Evolutionary conservation across 495 filamentous ascomycete genomes (phyloP).

Genomic region (Podospora comata): DNA sequence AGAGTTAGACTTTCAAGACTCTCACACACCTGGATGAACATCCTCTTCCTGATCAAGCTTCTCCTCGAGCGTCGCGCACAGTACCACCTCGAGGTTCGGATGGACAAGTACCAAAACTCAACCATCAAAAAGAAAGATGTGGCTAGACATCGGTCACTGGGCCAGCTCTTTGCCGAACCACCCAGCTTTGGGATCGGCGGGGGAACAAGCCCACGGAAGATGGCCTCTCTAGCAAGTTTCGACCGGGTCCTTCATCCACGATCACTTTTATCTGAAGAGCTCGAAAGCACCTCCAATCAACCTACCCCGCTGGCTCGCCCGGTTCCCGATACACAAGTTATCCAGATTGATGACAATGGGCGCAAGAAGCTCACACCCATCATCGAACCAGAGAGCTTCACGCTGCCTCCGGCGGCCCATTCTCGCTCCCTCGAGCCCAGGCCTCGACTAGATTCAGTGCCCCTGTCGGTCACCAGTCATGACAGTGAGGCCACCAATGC

Average conservation of each 20-base stretch:
- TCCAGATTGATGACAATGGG: slow-evolving; percentile 25
- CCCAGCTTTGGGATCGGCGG: slow-evolving; percentile 21
- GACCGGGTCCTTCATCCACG: slow-evolving; percentile 29
- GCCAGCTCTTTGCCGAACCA: slow-evolving; percentile 13
- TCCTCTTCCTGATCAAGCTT: slow-evolving; percentile 59
- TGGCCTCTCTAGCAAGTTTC: slow-evolving; percentile 29
- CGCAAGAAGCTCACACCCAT: slow-evolving; percentile 41
- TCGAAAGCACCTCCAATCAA: slow-evolving; percentile 72
- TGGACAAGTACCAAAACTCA: slow-evolving; percentile 29
- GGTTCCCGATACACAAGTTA: slow-evolving; percentile 41
- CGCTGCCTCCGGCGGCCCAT: slow-evolving; percentile 39
- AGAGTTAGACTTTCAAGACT: slow-evolving; percentile 57
- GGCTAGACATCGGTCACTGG: slow-evolving; percentile 12
- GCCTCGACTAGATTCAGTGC: slow-evolving; percentile 43
- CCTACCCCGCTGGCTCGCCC: slow-evolving; percentile 75
- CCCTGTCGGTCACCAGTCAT: slow-evolving; percentile 42
- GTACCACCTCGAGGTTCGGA: slow-evolving; percentile 50
- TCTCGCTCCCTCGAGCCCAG: slow-evolving; percentile 26
- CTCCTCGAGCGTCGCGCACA: slow-evolving; percentile 57
- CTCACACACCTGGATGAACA: slow-evolving; percentile 72
- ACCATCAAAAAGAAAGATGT: slow-evolving; percentile 31
- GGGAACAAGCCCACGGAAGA: slow-evolving; percentile 40
- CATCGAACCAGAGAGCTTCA: slow-evolving; percentile 42
- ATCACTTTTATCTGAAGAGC: slow-evolving; percentile 49
- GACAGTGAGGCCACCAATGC: slow-evolving; percentile 43